phyloP scores from a whole-genome alignment of 2,329 filamentous ascomycete species.

The Xylaria sp. region DNA sequence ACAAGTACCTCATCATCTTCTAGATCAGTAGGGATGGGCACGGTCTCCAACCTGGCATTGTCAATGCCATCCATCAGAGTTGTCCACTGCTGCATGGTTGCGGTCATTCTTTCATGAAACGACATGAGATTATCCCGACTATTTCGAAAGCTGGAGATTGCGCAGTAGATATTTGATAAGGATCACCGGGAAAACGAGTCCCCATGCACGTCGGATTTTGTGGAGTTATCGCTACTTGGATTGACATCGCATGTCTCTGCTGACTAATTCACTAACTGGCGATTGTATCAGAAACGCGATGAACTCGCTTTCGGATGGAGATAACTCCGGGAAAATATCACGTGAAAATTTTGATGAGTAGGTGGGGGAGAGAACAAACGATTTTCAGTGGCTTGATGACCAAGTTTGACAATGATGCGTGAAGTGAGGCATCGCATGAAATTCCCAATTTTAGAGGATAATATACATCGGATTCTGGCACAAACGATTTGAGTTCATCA shows the following conservation, averaged over 20 bases:
- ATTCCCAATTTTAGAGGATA: no score
- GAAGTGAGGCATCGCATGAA: no score
- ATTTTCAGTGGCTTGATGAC: no score
- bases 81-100: conserved; percentile 23
- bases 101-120: background rate
- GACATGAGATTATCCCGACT: no score
- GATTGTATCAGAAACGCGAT: background rate
- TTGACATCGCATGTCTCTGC: background rate
- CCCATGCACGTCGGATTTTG: background rate
- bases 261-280: background rate
- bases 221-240: no score
- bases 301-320: background rate
- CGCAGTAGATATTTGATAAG: background rate
- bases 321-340: background rate
- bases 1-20: conserved; percentile 21
- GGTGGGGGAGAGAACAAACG: background rate
- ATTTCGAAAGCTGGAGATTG: background rate
- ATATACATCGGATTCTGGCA: no score
- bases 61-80: conserved; percentile 24
- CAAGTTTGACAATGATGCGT: no score
- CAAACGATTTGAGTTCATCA: no score
- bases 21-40: background rate
- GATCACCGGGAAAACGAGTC: background rate
- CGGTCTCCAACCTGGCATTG: conserved; percentile 10
- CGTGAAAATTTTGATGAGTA: background rate